Percentiles rank a stretch among this genome's conserved stretches.
Evolutionary conservation across 1,284 basidiomycete species (phyloP).

Genomic region (Agaricales sp.): DNA sequence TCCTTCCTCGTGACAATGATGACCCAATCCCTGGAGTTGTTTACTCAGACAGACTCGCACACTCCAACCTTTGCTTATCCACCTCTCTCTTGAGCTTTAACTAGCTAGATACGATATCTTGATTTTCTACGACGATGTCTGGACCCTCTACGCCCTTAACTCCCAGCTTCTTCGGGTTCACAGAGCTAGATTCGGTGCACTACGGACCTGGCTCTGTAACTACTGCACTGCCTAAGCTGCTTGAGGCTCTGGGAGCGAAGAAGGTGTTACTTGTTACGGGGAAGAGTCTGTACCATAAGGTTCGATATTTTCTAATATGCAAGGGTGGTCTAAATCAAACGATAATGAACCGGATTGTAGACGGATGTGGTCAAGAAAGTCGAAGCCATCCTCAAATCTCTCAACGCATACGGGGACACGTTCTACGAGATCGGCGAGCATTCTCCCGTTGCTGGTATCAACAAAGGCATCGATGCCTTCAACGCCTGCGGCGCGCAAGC

Average conservation of each 20-base stretch:
- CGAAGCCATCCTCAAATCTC: slow-evolving; percentile 44
- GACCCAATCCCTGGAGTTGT: too few species aligned
- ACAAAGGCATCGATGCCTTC: slow-evolving; percentile 48
- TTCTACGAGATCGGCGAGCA: slow-evolving; percentile 74
- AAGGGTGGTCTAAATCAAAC: not conserved
- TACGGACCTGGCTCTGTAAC: slow-evolving; percentile 58
- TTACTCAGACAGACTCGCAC: too few species aligned
- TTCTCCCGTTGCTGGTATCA: slow-evolving; percentile 60
- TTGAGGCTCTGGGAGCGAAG: slow-evolving; percentile 40
- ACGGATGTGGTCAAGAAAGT: slow-evolving; percentile 55
- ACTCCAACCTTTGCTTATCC: not conserved
- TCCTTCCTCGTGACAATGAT: too few species aligned
- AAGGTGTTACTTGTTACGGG: slow-evolving; percentile 67
- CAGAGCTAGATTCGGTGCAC: slow-evolving; percentile 51
- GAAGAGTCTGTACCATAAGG: slow-evolving; percentile 56
- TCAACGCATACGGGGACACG: slow-evolving; percentile 49
- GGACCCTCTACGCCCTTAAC: slow-evolving; percentile 14
- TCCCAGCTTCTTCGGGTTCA: slow-evolving; percentile 48
- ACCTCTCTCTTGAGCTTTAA: not conserved
- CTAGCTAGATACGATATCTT: not conserved
- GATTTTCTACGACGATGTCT: slow-evolving; percentile 17
- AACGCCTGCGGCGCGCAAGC: slow-evolving; percentile 49
- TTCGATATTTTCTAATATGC: slow-evolving; percentile 15
- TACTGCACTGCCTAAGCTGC: slow-evolving; percentile 52
- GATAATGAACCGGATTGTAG: too few species aligned